Evolutionary conservation across 148 eudicot species (phyloP).

Genomic region (Vaccinium corymbosum): DNA sequence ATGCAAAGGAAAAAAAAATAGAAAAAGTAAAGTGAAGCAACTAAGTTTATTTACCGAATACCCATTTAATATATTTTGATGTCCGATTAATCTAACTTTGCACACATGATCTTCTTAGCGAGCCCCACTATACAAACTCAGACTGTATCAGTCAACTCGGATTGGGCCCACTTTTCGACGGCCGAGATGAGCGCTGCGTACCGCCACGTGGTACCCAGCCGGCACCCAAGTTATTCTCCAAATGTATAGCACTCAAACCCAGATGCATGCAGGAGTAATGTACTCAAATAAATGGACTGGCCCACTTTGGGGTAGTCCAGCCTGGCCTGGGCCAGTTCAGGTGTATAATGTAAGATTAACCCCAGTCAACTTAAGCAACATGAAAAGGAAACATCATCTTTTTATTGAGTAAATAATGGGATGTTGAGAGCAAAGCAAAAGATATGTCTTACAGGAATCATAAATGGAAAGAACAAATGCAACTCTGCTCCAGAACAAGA

Average conservation of each 20-base stretch:
- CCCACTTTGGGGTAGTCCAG: no score
- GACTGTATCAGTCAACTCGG: background rate
- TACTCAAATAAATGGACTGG: no score
- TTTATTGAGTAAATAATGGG: background rate
- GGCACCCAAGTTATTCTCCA: no score
- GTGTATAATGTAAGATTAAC: background rate
- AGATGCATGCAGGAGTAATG: no score
- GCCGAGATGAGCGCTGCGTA: no score
- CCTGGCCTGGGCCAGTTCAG: background rate
- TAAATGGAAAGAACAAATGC: background rate
- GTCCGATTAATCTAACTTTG: background rate
- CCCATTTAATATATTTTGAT: background rate
- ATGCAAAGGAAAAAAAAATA: no score
- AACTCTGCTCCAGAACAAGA: background rate
- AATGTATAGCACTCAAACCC: no score
- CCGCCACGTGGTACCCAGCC: no score
- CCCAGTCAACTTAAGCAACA: background rate
- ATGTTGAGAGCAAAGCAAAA: constrained; percentile 4
- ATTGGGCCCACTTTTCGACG: background rate
- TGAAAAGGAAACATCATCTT: background rate
- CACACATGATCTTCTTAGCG: background rate
- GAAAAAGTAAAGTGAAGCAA: no score
- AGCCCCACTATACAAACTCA: background rate
- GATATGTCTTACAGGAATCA: background rate
- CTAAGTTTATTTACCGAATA: no score